A percentile compares a stretch with the other conserved stretches of the same genome.
These are phyloP conservation scores for Cyberlindnera mycetangii DNA, from an alignment of 805 yeast genomes.

Conservation along the genomic window DNA sequence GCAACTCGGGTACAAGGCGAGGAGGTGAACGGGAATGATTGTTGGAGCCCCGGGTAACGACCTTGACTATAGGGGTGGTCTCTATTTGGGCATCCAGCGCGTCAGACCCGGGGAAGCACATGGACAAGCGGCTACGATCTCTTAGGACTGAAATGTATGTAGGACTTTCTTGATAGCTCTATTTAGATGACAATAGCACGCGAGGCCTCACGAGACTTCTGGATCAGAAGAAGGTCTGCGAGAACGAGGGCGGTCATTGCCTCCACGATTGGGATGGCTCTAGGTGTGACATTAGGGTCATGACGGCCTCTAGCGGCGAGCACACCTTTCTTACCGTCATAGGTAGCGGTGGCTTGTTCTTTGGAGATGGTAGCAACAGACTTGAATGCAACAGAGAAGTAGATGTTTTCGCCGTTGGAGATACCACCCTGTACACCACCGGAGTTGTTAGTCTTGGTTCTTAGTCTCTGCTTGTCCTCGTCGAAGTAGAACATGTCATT, in stretches of 20 bases:
- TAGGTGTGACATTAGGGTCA: slow-evolving; percentile 97
- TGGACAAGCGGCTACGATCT: not conserved
- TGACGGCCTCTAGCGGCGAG: slow-evolving; percentile 97
- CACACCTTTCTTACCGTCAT: slow-evolving; percentile 84
- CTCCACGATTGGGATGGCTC: slow-evolving; percentile 98
- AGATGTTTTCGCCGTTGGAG: slow-evolving; percentile 92
- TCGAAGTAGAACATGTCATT: slow-evolving; percentile 80
- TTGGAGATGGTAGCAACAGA: slow-evolving; percentile 97
- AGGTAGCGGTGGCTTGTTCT: slow-evolving; percentile 84
- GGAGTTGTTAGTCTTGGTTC: slow-evolving; percentile 86
- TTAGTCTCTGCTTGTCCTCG: slow-evolving; percentile 57
- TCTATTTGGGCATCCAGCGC: not conserved
- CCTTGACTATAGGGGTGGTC: slow-evolving; percentile 1
- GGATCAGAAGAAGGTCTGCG: slow-evolving; percentile 82
- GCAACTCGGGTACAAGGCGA: slow-evolving; percentile 6
- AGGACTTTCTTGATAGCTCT: too few relatives aligned
- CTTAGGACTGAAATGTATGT: too few relatives aligned
- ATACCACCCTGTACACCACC: slow-evolving; percentile 99
- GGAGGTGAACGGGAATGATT: too few relatives aligned
- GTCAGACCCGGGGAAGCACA: not conserved
- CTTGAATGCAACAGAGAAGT: slow-evolving; percentile 94
- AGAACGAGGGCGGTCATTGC: slow-evolving; percentile 96
- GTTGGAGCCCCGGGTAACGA: slow-evolving; percentile 4
- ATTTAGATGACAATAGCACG: slow-evolving; percentile 26
- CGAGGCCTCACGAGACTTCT: slow-evolving; percentile 75